Conservation (phyloP, 163 green algal genomes). For the Coccomyxa subellipsoidea region DNA sequence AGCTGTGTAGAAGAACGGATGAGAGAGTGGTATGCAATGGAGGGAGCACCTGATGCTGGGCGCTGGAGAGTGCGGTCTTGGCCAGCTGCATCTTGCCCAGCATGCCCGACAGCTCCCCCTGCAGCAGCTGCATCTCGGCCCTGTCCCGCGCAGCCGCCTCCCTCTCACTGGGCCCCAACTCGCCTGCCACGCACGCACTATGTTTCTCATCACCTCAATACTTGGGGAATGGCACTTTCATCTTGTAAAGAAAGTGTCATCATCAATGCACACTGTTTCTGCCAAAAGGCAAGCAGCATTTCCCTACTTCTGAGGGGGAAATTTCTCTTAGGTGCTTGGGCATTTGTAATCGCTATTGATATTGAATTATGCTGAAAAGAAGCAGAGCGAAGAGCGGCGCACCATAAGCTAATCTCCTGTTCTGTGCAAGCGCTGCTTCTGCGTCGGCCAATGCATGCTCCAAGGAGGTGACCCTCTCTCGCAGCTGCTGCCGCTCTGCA, state of each 20-base stretch:
- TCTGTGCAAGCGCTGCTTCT: background rate
- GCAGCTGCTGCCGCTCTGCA: background rate
- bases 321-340: too few species aligned
- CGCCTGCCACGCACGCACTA: background rate
- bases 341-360: too few species aligned
- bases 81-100: background rate
- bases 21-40: too few species aligned
- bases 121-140: background rate
- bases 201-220: background rate
- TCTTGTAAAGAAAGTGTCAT: too few species aligned
- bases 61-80: background rate
- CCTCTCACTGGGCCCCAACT: background rate
- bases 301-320: too few species aligned
- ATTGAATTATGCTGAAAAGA: too few species aligned
- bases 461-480: background rate
- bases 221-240: too few species aligned
- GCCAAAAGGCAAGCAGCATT: too few species aligned
- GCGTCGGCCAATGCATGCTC: background rate
- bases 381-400: background rate
- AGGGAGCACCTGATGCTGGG: background rate
- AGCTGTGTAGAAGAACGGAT: too few species aligned
- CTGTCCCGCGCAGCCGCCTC: background rate
- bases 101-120: background rate
- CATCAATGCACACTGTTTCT: too few species aligned
- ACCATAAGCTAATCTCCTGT: background rate